These are phyloP conservation scores for Agaricus subrufescens DNA, from an alignment of 768 basidiomycete species.

Conservation along the genomic window DNA sequence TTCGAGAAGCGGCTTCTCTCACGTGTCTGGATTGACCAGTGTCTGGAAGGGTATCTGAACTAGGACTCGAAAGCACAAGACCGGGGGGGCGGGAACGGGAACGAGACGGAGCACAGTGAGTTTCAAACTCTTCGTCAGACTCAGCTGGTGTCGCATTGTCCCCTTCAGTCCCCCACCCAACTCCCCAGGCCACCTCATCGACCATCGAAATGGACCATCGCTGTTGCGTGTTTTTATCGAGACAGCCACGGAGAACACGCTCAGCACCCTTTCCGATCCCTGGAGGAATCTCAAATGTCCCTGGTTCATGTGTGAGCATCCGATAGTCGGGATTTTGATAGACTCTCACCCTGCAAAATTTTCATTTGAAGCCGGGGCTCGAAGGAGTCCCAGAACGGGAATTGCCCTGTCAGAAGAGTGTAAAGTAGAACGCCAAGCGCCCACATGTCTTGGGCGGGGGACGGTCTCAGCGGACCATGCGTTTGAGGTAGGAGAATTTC, in stretches of 20 bases:
- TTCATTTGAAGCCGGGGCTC: slow-evolving; percentile 92
- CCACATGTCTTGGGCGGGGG: slow-evolving; percentile 93
- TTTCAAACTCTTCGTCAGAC: slow-evolving; percentile 19
- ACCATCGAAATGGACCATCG: slow-evolving; percentile 84
- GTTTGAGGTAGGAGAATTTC: slow-evolving; percentile 72
- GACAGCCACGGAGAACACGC: slow-evolving; percentile 73
- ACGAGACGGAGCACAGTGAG: slow-evolving; percentile 14
- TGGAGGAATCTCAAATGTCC: slow-evolving; percentile 54
- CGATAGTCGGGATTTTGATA: slow-evolving; percentile 7
- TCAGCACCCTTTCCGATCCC: slow-evolving; percentile 58
- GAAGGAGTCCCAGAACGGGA: slow-evolving; percentile 87
- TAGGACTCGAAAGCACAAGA: slow-evolving; percentile 12
- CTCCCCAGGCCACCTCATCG: slow-evolving; percentile 75
- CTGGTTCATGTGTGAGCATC: slow-evolving; percentile 26
- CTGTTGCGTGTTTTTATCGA: slow-evolving; percentile 53
- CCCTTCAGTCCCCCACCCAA: slow-evolving; percentile 63
- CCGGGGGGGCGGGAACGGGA: slow-evolving; percentile 23
- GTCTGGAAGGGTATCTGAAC: slow-evolving; percentile 19
- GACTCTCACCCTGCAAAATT: slow-evolving; percentile 69
- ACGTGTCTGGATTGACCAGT: slow-evolving; percentile 22
- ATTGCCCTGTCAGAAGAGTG: slow-evolving; percentile 73
- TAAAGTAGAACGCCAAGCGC: slow-evolving; percentile 90
- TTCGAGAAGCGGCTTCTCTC: slow-evolving; percentile 31
- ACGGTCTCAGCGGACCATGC: slow-evolving; percentile 31
- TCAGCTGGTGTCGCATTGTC: slow-evolving; percentile 34